Evolutionary conservation across 352 stramenopile species (phyloP), one percentile per base, ranked within the genome.

Genomic region (Phytophthora boehmeriae): DNA sequence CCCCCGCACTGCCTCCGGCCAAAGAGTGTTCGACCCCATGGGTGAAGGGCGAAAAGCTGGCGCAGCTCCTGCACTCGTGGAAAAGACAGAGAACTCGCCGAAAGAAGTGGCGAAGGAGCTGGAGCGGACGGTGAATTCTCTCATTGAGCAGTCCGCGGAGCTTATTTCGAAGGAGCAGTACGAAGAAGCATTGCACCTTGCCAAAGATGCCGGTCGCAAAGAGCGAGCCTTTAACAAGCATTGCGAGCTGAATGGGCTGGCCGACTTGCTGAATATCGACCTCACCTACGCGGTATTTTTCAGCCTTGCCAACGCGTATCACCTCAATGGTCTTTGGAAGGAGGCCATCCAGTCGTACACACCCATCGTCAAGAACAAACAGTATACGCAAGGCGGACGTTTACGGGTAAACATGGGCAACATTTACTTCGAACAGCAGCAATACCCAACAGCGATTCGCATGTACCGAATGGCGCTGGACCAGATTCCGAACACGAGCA

Each of bases 381-480:
- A 98, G 65, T 98, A 98, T 73, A 72, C 86, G 5, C 89, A 97
- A 66, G 86, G 80, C 28, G 86, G 95, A 1, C 78, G 96, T 8
- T 72, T 98, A 36, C 86, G 96, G 16, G 92, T 98, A 6, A 99
- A 99, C 70, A 98, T 99, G 90, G 97, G 96, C 22, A 99, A 99
- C 67, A 96, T 99, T 43, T 98, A 99, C 85, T 98, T 96, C 65
- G 82, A 97, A 48, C 93, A 98, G 76, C 80, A 97, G 69, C 84
- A 98, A 60, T 98, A 88, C 64, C 78, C 89, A 11, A 90, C 97
- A 30, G 97, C 97, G 0, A 98, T 99, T 34, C 97, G 96, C 62
- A 98, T 98, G 88, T 99, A 99, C 68, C 85, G 95, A 59, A 99
- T 99, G 96, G 96, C 97, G 22, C 74, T 99, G 28, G 97, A 99